phyloP scores from a whole-genome alignment of 345 rosid genomes.

The Salix purpurea region DNA sequence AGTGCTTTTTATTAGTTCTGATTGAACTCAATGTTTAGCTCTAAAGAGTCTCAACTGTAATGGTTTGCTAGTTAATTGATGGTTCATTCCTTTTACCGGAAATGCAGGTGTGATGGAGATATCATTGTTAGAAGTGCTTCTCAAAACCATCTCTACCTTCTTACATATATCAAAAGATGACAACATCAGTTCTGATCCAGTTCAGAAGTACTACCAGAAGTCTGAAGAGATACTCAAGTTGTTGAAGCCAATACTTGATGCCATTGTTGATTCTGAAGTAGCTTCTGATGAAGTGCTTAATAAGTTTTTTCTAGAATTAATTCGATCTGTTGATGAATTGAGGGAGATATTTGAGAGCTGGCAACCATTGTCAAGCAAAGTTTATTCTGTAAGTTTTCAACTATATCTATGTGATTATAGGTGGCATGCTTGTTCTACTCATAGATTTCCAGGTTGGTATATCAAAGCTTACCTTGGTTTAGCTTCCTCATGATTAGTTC shows the following conservation, averaged over 20 bases:
- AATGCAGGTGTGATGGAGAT: constrained; percentile 71
- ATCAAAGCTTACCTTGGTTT: constrained; percentile 1
- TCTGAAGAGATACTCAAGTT: constrained; percentile 75
- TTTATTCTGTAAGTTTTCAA: constrained; percentile 65
- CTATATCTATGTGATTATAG: background rate
- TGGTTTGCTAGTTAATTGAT: background rate
- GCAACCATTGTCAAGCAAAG: constrained; percentile 76
- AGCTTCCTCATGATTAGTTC: background rate
- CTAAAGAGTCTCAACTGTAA: background rate
- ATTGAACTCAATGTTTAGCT: background rate
- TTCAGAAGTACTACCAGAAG: constrained; percentile 58
- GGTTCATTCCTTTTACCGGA: background rate
- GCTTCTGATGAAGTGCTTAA: constrained; percentile 54
- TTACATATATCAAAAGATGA: constrained; percentile 54
- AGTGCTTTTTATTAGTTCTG: background rate
- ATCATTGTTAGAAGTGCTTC: constrained; percentile 61
- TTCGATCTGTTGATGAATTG: constrained; percentile 61
- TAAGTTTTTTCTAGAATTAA: constrained; percentile 56
- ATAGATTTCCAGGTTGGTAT: background rate
- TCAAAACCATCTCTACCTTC: constrained; percentile 59
- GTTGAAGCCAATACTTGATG: constrained; percentile 68
- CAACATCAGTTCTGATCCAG: constrained; percentile 55
- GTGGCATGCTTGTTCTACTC: constrained; percentile 1
- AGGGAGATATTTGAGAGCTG: constrained; percentile 63
- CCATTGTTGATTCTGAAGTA: constrained; percentile 50